Conservation (phyloP, 805 yeast species). For the Pichia nanzhaoensis region DNA sequence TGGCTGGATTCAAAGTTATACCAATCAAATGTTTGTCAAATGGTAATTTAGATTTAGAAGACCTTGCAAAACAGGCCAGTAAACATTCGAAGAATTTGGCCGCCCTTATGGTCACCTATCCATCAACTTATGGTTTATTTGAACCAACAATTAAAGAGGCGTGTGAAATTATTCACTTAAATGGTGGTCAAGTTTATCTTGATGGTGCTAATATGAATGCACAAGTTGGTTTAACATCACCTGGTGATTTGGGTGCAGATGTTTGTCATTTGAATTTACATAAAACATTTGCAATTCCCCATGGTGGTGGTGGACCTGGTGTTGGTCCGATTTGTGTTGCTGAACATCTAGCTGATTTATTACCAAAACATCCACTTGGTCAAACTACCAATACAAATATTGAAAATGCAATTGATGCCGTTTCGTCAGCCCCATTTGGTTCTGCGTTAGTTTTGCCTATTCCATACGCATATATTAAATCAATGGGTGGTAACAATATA, state of each 20-base stretch:
- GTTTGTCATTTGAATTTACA: constrained; percentile 96
- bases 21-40: constrained; percentile 80
- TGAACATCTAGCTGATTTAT: constrained; percentile 66
- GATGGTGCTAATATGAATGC: constrained; percentile 99
- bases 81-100: constrained; percentile 68
- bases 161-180: constrained; percentile 71
- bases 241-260: constrained; percentile 97
- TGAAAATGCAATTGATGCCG: constrained; percentile 58
- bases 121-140: constrained; percentile 93
- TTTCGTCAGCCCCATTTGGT: constrained; percentile 92
- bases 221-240: constrained; percentile 94
- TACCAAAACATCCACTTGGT: constrained; percentile 72
- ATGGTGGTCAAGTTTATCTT: constrained; percentile 94
- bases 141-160: constrained; percentile 88
- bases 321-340: constrained; percentile 97
- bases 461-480: constrained; percentile 89
- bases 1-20: constrained; percentile 92
- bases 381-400: constrained; percentile 39
- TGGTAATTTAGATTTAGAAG: constrained; percentile 81
- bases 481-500: constrained; percentile 82
- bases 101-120: constrained; percentile 94
- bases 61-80: constrained; percentile 64
- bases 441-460: constrained; percentile 91
- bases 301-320: constrained; percentile 99
- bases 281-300: constrained; percentile 96